Evolutionary conservation across 23 red algal species (phyloP), one percentile per base, ranked within the genome.

Genomic region (Gracilaria domingensis): DNA sequence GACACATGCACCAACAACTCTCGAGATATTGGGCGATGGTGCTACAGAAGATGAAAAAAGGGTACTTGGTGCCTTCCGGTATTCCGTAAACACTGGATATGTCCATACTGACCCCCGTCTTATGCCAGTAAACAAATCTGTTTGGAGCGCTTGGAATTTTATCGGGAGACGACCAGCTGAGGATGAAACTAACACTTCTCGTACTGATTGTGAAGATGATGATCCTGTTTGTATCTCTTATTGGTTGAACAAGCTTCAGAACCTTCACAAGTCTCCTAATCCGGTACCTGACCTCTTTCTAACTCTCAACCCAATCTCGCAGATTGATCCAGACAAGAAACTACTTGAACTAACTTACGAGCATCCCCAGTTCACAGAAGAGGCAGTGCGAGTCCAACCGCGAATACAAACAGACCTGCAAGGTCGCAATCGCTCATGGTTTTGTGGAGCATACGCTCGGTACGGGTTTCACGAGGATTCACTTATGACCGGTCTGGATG

Each of bases 401-500:
- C 50, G 54, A 39, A 50, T 96, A 65, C 88, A 88, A 75, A 53
- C 88, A 58, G 51, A 80, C 32, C 42, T 98, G n/a, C 97, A 94
- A 83, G 93, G 93, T 14, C 55, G 79, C 28, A 72, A 90, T 60
- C 70, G 78, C 48, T 93, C 88, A 48, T 99, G 90, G 87, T 99
- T 93, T 88, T 91, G 87, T 21, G 97, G 97, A 39, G 94, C 97
- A 13, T 99, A 95, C 81, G 81, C 88, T 21, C 90, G 95, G 23
- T 99, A 96, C 74, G 97, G 97, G 8, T 99, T 99, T 58, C 97
- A 99, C 70, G 97, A 99, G 72, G 97, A 99, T 84, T 94, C 89
- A 33, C 67, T 96, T 28, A 88, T 81, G 81, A 90, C 84, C 17
- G 97, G 97, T 29, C 61, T 99, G 18, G 78, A 94, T 54, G 97